A percentile compares a stretch with the other conserved stretches of the same genome.
Conservation (phyloP, 1,284 basidiomycete species). For the Tranzscheliella williamsii region DNA sequence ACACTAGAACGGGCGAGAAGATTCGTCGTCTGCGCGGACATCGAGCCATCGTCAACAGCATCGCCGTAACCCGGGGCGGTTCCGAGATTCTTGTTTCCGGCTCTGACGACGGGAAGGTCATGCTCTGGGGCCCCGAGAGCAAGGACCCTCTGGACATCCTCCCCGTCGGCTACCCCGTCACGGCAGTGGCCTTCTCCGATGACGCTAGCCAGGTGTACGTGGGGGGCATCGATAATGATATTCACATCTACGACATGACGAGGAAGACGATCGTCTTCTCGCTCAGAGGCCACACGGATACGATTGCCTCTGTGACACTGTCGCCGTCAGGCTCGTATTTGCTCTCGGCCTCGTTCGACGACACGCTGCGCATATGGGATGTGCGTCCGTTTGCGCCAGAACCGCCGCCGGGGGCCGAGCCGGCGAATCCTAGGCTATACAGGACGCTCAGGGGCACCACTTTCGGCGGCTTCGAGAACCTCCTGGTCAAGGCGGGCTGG, state of each 20-base stretch:
- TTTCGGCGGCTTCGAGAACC: slow-evolving; percentile 54
- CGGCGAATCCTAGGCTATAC: slow-evolving; percentile 42
- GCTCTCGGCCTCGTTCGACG: slow-evolving; percentile 52
- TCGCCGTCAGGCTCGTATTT: slow-evolving; percentile 57
- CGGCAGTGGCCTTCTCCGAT: slow-evolving; percentile 55
- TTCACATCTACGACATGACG: slow-evolving; percentile 55
- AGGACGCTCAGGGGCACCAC: slow-evolving; percentile 52
- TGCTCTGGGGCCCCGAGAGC: slow-evolving; percentile 54
- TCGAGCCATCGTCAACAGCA: slow-evolving; percentile 53
- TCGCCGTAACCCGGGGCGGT: slow-evolving; percentile 44
- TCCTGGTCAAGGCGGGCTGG: slow-evolving; percentile 50
- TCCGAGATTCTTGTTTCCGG: slow-evolving; percentile 47
- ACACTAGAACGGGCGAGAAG: slow-evolving; percentile 45
- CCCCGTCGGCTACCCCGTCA: slow-evolving; percentile 58
- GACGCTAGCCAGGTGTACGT: slow-evolving; percentile 58
- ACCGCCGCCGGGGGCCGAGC: slow-evolving; percentile 30
- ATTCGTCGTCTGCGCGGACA: slow-evolving; percentile 54
- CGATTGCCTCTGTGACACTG: slow-evolving; percentile 48
- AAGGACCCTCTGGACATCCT: slow-evolving; percentile 48
- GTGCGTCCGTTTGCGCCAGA: slow-evolving; percentile 60
- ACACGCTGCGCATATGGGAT: slow-evolving; percentile 59
- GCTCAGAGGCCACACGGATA: slow-evolving; percentile 50
- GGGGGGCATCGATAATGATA: slow-evolving; percentile 59
- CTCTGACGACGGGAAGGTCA: slow-evolving; percentile 56
- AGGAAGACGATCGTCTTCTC: slow-evolving; percentile 45